Base-by-base conservation (phyloP, 371 early-diverging fungal genomes). In the Rhizopus stolonifer region DNA sequence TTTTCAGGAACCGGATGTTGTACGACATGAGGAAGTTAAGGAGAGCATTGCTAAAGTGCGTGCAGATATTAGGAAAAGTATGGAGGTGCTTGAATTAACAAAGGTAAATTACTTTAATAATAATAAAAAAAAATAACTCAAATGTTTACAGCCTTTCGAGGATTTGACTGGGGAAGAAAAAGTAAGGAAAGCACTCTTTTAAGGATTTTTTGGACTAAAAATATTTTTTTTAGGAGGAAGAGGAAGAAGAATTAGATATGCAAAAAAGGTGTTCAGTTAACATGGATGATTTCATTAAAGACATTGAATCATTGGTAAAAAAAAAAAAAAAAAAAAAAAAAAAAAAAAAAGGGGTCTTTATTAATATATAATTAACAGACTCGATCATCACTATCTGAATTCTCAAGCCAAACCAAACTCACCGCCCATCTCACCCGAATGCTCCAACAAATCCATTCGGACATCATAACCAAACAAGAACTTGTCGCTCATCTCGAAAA, bases 371-470 rank as follows among this genome's bases (percentile, higher is more conserved):
- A 15, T 42, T 42, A 8, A 42, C 7, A 42, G 42, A 7, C 42
- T 9, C 2, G 10, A 10, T 6, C 6, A 22, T 24, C 36, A 36
- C 15, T 18, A 22, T 19, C 39, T 1, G 32, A 22, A 8, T 19
- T 25, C 18, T 14, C 15, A 5, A 18, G 13, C 52, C 32, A 42
- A n/a, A 19, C 45, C 18, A 65, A 61, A 40, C 61, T 64, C 23
- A 62, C 65, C 33, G 52, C 67, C 10, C 69, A 74, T 38, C 36
- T 78, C 9, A 51, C 60, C 4, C 71, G 74, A 34, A 78, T 84
- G 68, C 70, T 87, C 17, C 79, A 81, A 48, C 84, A 87, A 59
- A 85, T 88, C 23, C 87, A 86, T 46, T 72, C 79, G 3, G 89
- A 89, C 52, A 88, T 89, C 56, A 73, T 71, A 25, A 84, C 85